Percentiles rank a stretch among this genome's conserved stretches.
phyloP scores from a whole-genome alignment of 306 rosid genomes.

The Vigna reflexopilosa region DNA sequence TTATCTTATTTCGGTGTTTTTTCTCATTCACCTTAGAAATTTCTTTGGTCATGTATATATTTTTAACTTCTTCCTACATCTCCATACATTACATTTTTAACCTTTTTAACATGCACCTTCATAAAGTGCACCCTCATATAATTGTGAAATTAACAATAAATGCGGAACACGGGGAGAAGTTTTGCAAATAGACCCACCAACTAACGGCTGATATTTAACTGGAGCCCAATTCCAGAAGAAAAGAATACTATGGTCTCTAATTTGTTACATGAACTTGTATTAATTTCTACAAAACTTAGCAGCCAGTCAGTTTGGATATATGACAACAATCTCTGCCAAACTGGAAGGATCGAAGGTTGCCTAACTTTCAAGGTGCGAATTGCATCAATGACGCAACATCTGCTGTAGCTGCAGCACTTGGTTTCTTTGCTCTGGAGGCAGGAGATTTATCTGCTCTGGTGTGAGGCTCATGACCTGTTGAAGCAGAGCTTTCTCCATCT shows the following conservation, averaged over 20 bases:
- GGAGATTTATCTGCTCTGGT: slow-evolving; percentile 79
- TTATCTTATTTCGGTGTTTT: no score
- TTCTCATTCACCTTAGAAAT: no score
- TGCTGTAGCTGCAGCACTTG: slow-evolving; percentile 96
- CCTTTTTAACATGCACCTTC: no score
- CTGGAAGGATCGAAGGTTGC: slow-evolving; percentile 32
- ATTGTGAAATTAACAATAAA: not conserved
- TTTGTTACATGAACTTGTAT: slow-evolving; percentile 35
- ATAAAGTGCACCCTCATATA: no score
- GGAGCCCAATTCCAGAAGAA: slow-evolving; percentile 12
- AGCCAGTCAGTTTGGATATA: slow-evolving; percentile 20
- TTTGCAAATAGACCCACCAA: slow-evolving; percentile 7
- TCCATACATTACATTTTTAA: no score
- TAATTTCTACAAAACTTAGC: slow-evolving; percentile 32
- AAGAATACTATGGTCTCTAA: slow-evolving; percentile 6
- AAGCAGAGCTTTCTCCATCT: slow-evolving; percentile 92
- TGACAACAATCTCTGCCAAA: slow-evolving; percentile 36
- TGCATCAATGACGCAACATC: slow-evolving; percentile 77
- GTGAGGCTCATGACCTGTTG: slow-evolving; percentile 99
- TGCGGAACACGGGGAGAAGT: not conserved
- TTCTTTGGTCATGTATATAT: no score
- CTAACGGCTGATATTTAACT: not conserved
- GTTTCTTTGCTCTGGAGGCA: slow-evolving; percentile 93
- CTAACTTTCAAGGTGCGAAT: slow-evolving; percentile 10
- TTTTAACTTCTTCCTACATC: no score